phyloP scores from a whole-genome alignment of 345 rosid species.

The Isatis tinctoria region DNA sequence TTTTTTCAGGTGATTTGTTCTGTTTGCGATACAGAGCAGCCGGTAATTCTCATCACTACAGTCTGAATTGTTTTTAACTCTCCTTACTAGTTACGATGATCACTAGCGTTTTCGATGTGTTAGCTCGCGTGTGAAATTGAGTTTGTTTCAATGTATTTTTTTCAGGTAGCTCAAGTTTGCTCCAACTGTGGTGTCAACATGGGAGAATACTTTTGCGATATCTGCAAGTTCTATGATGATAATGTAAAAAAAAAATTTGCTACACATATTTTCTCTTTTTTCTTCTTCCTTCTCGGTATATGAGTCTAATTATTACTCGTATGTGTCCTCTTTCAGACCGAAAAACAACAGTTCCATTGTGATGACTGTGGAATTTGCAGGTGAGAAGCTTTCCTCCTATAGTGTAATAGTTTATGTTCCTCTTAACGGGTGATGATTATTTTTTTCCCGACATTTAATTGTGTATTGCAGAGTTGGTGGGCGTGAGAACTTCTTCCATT shows the following conservation, averaged over 20 bases:
- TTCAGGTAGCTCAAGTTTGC: conserved; percentile 72
- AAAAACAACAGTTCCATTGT: conserved; percentile 83
- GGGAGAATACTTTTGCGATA: conserved; percentile 92
- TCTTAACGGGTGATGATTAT: background rate
- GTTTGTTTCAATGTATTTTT: conserved; percentile 6
- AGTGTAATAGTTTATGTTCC: background rate
- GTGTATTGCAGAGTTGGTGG: conserved; percentile 73
- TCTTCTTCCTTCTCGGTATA: background rate
- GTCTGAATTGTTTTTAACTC: background rate
- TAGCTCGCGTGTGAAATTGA: conserved; percentile 4
- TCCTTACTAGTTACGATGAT: background rate
- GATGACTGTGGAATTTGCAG: conserved; percentile 98
- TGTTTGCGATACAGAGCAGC: conserved; percentile 97
- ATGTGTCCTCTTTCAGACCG: conserved; percentile 40
- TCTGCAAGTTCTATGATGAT: conserved; percentile 93
- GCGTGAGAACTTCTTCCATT: conserved; percentile 74
- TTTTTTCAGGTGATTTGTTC: conserved; percentile 70
- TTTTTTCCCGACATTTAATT: background rate
- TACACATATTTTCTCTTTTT: too few relatives aligned
- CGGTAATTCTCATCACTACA: conserved; percentile 44
- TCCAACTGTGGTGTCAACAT: conserved; percentile 95
- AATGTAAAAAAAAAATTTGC: conserved; percentile 46
- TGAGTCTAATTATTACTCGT: background rate
- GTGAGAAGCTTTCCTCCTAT: conserved; percentile 27
- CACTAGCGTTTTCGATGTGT: background rate